These are phyloP conservation scores for Collybiopsis luxurians DNA, from an alignment of 768 basidiomycete genomes.

Conservation along the genomic window DNA sequence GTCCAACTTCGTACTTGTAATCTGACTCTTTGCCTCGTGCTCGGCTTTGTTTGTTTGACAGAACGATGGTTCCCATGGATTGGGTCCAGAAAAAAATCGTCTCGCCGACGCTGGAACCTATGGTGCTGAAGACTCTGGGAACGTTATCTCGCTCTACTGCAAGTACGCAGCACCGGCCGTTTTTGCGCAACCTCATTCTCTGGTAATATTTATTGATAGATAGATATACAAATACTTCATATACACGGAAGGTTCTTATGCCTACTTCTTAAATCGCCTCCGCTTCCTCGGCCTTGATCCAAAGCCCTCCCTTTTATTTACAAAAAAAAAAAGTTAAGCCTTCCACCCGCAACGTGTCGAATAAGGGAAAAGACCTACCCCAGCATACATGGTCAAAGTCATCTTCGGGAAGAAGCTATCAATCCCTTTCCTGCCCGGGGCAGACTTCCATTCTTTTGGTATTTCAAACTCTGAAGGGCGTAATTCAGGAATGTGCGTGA, in stretches of 20 bases:
- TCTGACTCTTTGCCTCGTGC: not conserved
- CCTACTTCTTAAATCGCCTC: constrained; percentile 20
- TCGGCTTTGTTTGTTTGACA: not conserved
- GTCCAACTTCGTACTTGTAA: constrained; percentile 7
- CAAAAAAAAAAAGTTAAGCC: constrained; percentile 1
- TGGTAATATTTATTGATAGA: no score
- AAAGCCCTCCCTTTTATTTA: constrained; percentile 45
- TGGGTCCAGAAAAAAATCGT: not conserved
- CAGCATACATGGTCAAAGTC: constrained; percentile 53
- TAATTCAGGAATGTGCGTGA: constrained; percentile 45
- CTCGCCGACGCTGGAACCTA: not conserved
- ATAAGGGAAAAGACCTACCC: constrained; percentile 29
- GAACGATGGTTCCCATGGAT: not conserved
- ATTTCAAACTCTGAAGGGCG: constrained; percentile 43
- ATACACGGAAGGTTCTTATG: no score
- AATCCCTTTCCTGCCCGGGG: constrained; percentile 43
- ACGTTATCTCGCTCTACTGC: no score
- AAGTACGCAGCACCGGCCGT: no score
- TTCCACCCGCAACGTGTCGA: not conserved
- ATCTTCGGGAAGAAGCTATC: constrained; percentile 52
- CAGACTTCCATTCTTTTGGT: constrained; percentile 43
- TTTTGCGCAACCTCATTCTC: no score
- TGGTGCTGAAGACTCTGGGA: not conserved
- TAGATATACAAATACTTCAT: no score
- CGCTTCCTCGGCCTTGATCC: constrained; percentile 47